phyloP scores from a whole-genome alignment of 2,329 filamentous ascomycete genomes.

The Botrytis byssoidea region DNA sequence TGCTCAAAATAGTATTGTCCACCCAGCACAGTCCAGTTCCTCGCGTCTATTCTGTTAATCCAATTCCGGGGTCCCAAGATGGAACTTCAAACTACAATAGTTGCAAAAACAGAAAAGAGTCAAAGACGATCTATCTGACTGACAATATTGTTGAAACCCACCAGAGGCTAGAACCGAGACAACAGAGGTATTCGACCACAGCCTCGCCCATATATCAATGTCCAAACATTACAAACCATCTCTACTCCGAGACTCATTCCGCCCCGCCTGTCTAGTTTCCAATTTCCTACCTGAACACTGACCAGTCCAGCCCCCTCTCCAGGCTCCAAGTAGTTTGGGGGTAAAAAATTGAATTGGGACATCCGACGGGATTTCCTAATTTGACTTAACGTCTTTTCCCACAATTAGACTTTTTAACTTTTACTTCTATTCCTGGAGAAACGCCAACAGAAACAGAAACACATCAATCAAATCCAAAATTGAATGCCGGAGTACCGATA shows the following conservation, averaged over 20 bases:
- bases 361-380: slow-evolving; percentile 16
- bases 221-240: slow-evolving; percentile 17
- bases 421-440: slow-evolving; percentile 10
- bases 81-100: not conserved
- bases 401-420: not conserved
- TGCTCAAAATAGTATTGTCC: not conserved
- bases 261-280: not conserved
- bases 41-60: not conserved
- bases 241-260: not conserved
- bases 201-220: slow-evolving; percentile 21
- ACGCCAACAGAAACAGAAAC: slow-evolving; percentile 1
- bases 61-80: not conserved
- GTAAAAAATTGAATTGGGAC: not conserved
- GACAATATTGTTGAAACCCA: slow-evolving; percentile 14
- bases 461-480: not conserved
- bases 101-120: not conserved
- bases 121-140: not conserved
- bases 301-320: not conserved
- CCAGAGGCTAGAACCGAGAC: slow-evolving; percentile 11
- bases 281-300: slow-evolving; percentile 1
- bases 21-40: not conserved
- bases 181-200: slow-evolving; percentile 9
- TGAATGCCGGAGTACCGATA: slow-evolving; percentile 9
- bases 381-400: not conserved
- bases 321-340: not conserved